Conservation (phyloP, 2,329 filamentous ascomycete genomes). For the Amylocarpus encephaloides region DNA sequence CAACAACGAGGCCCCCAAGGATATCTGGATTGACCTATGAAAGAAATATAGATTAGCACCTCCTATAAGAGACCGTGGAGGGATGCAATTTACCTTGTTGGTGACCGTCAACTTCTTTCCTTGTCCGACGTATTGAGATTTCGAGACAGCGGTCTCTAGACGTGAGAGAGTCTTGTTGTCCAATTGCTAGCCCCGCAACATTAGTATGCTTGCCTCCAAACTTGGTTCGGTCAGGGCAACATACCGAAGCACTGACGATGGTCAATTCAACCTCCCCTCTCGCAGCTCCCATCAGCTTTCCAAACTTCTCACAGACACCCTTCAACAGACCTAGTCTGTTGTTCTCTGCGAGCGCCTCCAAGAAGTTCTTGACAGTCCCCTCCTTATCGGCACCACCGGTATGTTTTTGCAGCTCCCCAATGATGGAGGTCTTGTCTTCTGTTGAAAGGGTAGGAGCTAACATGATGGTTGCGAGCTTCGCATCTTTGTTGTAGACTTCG, state of each 20-base stretch:
- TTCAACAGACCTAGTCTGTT: slow-evolving; percentile 83
- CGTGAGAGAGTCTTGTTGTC: slow-evolving; percentile 80
- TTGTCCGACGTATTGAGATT: slow-evolving; percentile 79
- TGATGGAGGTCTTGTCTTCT: slow-evolving; percentile 77
- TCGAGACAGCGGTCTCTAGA: slow-evolving; percentile 80
- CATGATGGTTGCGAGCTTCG: slow-evolving; percentile 73
- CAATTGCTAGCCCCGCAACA: slow-evolving; percentile 55
- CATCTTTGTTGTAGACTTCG: slow-evolving; percentile 70
- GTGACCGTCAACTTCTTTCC: slow-evolving; percentile 98
- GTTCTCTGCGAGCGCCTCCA: slow-evolving; percentile 86
- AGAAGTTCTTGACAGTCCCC: slow-evolving; percentile 89
- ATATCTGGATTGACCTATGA: slow-evolving; percentile 86
- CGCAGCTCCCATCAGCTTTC: slow-evolving; percentile 76
- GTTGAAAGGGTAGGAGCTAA: slow-evolving; percentile 70
- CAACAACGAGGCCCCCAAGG: slow-evolving; percentile 86
- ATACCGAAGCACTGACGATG: slow-evolving; percentile 83
- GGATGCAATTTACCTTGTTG: slow-evolving; percentile 57
- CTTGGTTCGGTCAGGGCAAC: slow-evolving; percentile 28
- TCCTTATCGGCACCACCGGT: slow-evolving; percentile 61
- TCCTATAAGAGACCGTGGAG: not conserved
- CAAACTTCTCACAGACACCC: slow-evolving; percentile 83
- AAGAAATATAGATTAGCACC: not conserved
- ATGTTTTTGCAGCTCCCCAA: slow-evolving; percentile 83
- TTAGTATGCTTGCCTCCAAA: not conserved
- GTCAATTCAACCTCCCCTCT: slow-evolving; percentile 89